A percentile compares a stretch with the other conserved stretches of the same genome.
These are phyloP conservation scores for Begonia fuchsioides DNA, from an alignment of 306 rosid genomes.

Conservation along the genomic window DNA sequence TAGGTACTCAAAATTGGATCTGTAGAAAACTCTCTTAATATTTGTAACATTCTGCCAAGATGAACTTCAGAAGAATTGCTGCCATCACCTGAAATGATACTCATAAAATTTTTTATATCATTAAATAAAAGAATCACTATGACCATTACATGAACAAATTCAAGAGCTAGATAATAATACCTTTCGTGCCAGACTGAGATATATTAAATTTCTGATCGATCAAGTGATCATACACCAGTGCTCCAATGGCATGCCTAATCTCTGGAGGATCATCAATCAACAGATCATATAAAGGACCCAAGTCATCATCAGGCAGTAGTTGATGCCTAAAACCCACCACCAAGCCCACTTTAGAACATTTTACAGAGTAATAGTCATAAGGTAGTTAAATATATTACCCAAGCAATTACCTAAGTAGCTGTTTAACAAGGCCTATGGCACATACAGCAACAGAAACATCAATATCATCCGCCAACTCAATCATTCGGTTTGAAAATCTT, in stretches of 20 bases:
- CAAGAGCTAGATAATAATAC: constrained; percentile 13
- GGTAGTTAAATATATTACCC: constrained; percentile 4
- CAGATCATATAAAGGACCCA: constrained; percentile 86
- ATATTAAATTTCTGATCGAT: constrained; percentile 79
- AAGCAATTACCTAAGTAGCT: constrained; percentile 57
- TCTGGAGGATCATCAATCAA: constrained; percentile 87
- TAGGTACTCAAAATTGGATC: constrained; percentile 79
- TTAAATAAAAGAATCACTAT: constrained; percentile 10
- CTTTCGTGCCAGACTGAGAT: constrained; percentile 55
- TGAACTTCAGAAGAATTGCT: constrained; percentile 67
- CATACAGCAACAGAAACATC: constrained; percentile 86
- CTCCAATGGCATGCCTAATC: constrained; percentile 96
- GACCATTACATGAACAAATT: constrained; percentile 9
- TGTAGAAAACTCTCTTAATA: constrained; percentile 82
- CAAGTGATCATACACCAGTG: constrained; percentile 82
- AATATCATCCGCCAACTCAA: constrained; percentile 90
- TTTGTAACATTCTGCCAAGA: constrained; percentile 78
- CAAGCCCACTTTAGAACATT: neutral
- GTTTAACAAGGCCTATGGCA: constrained; percentile 91
- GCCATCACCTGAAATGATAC: constrained; percentile 44
- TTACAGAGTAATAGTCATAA: too few species aligned
- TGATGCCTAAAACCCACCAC: constrained; percentile 58
- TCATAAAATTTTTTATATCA: constrained; percentile 8
- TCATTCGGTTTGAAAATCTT: constrained; percentile 89
- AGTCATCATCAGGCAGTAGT: constrained; percentile 89